Percentiles rank a stretch among this genome's conserved stretches.
phyloP scores from a whole-genome alignment of 164 flowering plant species.

The Annona cherimola region DNA sequence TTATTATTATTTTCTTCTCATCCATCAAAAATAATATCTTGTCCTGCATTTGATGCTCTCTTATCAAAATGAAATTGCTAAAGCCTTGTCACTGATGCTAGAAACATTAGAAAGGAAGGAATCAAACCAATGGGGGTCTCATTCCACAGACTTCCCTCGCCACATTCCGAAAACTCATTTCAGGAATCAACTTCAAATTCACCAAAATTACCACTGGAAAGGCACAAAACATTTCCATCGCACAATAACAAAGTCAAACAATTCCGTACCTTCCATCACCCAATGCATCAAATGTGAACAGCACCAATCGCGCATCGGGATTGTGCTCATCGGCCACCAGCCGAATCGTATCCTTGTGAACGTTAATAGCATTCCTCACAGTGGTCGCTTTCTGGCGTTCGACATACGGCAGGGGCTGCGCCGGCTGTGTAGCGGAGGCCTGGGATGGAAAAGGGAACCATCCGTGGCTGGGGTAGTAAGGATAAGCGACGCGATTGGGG shows the following conservation, averaged over 20 bases:
- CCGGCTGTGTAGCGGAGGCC: conserved; percentile 10
- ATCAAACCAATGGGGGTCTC: too few relatives aligned
- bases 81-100: too few relatives aligned
- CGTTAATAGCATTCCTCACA: conserved; percentile 77
- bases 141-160: too few relatives aligned
- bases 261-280: conserved; percentile 68
- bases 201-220: not conserved
- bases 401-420: conserved; percentile 46
- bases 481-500: conserved; percentile 22
- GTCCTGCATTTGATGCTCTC: too few relatives aligned
- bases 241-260: not conserved
- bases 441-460: conserved; percentile 23
- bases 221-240: not conserved
- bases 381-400: conserved; percentile 69
- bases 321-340: conserved; percentile 58
- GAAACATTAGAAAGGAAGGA: too few relatives aligned
- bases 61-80: too few relatives aligned
- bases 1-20: too few relatives aligned
- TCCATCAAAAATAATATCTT: too few relatives aligned
- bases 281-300: conserved; percentile 78
- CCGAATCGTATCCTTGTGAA: conserved; percentile 67
- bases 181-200: too few relatives aligned
- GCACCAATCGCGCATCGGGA: conserved; percentile 67
- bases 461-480: conserved; percentile 33
- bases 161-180: too few relatives aligned